A percentile compares a stretch with the other conserved stretches of the same genome.
Evolutionary conservation across 129 eudicot species (phyloP).

Genomic region (Arctium lappa): DNA sequence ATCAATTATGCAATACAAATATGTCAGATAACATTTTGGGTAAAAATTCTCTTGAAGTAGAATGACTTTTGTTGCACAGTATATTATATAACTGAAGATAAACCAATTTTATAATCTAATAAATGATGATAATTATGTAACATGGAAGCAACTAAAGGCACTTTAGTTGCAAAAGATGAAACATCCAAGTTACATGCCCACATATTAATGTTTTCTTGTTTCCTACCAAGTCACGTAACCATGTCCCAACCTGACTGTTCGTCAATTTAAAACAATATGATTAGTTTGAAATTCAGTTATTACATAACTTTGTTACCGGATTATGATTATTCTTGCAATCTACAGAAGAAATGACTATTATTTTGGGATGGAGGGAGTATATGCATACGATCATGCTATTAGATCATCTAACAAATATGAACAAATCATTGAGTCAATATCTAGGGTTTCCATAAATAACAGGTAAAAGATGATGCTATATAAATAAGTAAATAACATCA

Average conservation of each 20-base stretch:
- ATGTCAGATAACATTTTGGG: background rate
- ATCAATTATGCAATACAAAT: background rate
- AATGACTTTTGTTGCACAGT: background rate
- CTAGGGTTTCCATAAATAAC: slow-evolving; percentile 9
- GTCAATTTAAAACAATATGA: background rate
- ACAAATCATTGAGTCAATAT: background rate
- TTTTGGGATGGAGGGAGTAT: background rate
- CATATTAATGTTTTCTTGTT: background rate
- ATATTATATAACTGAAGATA: background rate
- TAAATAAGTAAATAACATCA: background rate
- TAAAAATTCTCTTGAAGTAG: background rate
- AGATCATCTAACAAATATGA: slow-evolving; percentile 5
- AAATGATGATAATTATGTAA: slow-evolving; percentile 9
- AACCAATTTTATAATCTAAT: background rate
- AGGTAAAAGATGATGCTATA: background rate
- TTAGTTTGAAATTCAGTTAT: background rate
- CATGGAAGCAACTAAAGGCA: background rate
- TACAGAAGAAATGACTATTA: background rate
- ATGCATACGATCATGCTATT: background rate
- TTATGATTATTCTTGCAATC: background rate
- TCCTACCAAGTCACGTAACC: background rate
- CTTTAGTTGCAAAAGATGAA: background rate
- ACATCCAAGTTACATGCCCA: background rate
- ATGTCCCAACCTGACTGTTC: background rate
- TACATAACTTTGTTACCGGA: background rate